A percentile compares a stretch with the other conserved stretches of the same genome.
These are phyloP conservation scores for Amphichorda felina DNA, from an alignment of 2,329 filamentous ascomycete genomes.

Conservation along the genomic window DNA sequence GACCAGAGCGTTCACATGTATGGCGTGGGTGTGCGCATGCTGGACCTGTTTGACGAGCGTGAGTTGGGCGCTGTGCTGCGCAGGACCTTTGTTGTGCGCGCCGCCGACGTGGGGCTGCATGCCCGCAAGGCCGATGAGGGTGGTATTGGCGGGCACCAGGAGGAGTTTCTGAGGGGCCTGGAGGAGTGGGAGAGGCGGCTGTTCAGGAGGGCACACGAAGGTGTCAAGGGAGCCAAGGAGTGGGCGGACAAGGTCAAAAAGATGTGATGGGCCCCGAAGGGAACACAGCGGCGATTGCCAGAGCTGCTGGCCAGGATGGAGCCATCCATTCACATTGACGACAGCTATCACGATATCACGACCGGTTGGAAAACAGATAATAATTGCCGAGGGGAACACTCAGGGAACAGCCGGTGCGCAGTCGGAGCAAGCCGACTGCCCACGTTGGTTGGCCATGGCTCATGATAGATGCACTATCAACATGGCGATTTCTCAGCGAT, in stretches of 20 bases:
- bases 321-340: too few relatives aligned
- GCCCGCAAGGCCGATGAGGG: constrained; percentile 69
- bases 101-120: constrained; percentile 75
- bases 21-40: constrained; percentile 68
- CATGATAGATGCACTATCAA: too few relatives aligned
- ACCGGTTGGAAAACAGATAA: too few relatives aligned
- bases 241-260: constrained; percentile 52
- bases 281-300: too few relatives aligned
- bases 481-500: too few relatives aligned
- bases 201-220: constrained; percentile 65
- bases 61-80: constrained; percentile 64
- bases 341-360: too few relatives aligned
- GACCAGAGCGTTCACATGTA: constrained; percentile 83
- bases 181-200: constrained; percentile 80
- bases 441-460: too few relatives aligned
- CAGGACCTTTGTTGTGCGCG: constrained; percentile 70
- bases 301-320: too few relatives aligned
- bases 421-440: too few relatives aligned
- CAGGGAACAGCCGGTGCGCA: too few relatives aligned
- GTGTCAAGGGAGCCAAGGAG: constrained; percentile 54
- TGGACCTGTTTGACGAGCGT: constrained; percentile 79
- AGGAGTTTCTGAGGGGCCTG: constrained; percentile 76
- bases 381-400: too few relatives aligned
- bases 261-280: constrained; percentile 11
- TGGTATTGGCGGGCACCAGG: constrained; percentile 41